A percentile compares a stretch with the other conserved stretches of the same genome.
phyloP scores from a whole-genome alignment of 352 stramenopile genomes.

The Phytophthora europaea region DNA sequence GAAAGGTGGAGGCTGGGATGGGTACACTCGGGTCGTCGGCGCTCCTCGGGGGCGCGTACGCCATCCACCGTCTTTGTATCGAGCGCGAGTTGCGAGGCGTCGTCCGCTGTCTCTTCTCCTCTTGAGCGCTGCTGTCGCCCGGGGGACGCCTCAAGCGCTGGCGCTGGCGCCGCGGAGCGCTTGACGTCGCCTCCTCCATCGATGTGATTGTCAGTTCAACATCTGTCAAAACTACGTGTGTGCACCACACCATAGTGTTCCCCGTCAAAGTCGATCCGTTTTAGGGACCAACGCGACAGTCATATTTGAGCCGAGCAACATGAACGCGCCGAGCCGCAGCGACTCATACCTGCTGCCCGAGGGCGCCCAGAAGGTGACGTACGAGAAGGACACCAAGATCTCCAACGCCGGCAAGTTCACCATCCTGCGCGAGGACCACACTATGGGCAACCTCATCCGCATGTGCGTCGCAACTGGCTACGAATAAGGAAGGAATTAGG shows the following conservation, averaged over 20 bases:
- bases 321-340: conserved; percentile 88
- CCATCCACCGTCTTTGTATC: conserved; percentile 53
- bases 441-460: conserved; percentile 97
- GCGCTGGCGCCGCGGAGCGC: conserved; percentile 1
- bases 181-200: conserved; percentile 20
- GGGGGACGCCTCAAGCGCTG: conserved; percentile 7
- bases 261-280: not conserved
- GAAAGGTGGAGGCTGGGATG: conserved; percentile 51
- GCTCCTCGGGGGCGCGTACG: conserved; percentile 52
- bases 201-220: conserved; percentile 9
- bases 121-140: not conserved
- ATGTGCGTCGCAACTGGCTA: conserved; percentile 78
- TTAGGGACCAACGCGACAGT: not conserved
- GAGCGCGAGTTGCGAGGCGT: conserved; percentile 11
- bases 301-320: conserved; percentile 28
- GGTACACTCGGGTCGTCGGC: conserved; percentile 28
- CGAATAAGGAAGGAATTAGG: not conserved
- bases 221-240: not conserved
- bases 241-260: not conserved
- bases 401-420: conserved; percentile 98
- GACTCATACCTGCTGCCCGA: conserved; percentile 90
- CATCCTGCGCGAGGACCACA: conserved; percentile 99
- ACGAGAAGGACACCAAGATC: conserved; percentile 98
- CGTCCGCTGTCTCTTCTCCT: conserved; percentile 21
- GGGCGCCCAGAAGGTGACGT: conserved; percentile 93